A percentile compares a stretch with the other conserved stretches of the same genome.
These are phyloP conservation scores for Candida taoyuanica DNA, from an alignment of 805 yeast genomes.

Conservation along the genomic window DNA sequence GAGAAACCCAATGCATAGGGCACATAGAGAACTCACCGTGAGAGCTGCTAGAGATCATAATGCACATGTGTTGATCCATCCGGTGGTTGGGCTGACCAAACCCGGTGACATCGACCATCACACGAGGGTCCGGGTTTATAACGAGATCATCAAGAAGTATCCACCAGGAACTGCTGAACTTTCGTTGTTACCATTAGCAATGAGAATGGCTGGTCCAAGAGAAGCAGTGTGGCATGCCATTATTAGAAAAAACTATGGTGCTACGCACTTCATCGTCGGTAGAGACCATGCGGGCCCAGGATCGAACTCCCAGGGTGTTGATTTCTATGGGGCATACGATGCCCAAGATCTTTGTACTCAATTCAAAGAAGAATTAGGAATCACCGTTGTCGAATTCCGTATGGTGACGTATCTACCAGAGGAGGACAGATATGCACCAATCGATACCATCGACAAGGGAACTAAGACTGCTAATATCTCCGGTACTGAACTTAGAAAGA, in stretches of 20 bases:
- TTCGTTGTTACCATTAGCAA: conserved; percentile 86
- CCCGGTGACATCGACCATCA: conserved; percentile 98
- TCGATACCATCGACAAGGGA: conserved; percentile 79
- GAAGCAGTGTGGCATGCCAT: conserved; percentile 99
- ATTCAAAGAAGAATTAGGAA: conserved; percentile 71
- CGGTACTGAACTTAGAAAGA: conserved; percentile 90
- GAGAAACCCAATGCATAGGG: conserved; percentile 98
- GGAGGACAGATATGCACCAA: conserved; percentile 91
- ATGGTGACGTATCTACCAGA: conserved; percentile 96
- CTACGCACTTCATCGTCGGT: conserved; percentile 95
- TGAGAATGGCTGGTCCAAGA: conserved; percentile 99
- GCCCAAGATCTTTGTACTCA: conserved; percentile 86
- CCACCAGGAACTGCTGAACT: conserved; percentile 92
- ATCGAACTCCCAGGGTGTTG: conserved; percentile 78
- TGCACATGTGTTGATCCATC: conserved; percentile 86
- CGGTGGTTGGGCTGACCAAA: conserved; percentile 94
- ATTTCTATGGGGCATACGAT: conserved; percentile 95
- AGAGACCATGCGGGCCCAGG: conserved; percentile 99
- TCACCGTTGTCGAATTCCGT: conserved; percentile 92
- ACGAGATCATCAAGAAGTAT: conserved; percentile 85
- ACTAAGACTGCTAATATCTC: conserved; percentile 85
- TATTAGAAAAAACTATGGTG: conserved; percentile 94
- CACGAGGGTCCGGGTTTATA: conserved; percentile 93
- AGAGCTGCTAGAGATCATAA: conserved; percentile 93
- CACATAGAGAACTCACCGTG: conserved; percentile 93